phyloP scores from a whole-genome alignment of 2,329 filamentous ascomycete species.

The Chrysoporthe puriensis region DNA sequence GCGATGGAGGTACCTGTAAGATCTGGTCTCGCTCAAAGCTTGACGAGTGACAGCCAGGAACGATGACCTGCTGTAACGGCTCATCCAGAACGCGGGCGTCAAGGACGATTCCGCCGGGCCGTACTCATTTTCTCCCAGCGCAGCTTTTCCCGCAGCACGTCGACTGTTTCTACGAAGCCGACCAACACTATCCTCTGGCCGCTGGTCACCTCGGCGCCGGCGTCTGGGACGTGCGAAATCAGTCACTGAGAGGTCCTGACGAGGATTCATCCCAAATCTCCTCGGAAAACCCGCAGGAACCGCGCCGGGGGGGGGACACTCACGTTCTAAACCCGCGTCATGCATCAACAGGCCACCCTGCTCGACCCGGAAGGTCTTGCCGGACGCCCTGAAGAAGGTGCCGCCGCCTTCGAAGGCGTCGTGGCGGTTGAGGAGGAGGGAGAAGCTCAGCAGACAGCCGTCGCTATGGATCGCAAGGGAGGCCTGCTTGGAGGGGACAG shows the following conservation, averaged over 20 bases:
- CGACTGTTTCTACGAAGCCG: slow-evolving; percentile 27
- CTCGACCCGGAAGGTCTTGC: slow-evolving; percentile 22
- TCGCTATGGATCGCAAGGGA: slow-evolving; percentile 27
- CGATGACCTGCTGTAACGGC: background rate
- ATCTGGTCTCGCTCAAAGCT: background rate
- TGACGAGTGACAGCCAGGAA: background rate
- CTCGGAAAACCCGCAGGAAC: too few relatives aligned
- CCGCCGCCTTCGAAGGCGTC: slow-evolving; percentile 26
- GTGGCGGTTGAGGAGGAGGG: slow-evolving; percentile 25
- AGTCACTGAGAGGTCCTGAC: background rate
- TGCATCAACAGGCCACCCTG: slow-evolving; percentile 27
- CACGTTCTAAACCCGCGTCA: slow-evolving; percentile 27
- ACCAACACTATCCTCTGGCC: slow-evolving; percentile 28
- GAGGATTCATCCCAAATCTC: background rate
- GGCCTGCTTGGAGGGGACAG: slow-evolving; percentile 27
- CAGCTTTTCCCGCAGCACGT: slow-evolving; percentile 25
- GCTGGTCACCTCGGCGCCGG: slow-evolving; percentile 19
- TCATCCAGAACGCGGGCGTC: background rate
- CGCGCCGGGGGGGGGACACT: slow-evolving; percentile 4
- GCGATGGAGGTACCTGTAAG: background rate
- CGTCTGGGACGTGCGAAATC: slow-evolving; percentile 9
- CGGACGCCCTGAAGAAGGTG: slow-evolving; percentile 25
- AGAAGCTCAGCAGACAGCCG: slow-evolving; percentile 26
- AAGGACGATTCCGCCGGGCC: background rate
- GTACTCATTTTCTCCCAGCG: slow-evolving; percentile 19